Evolutionary conservation across 1,284 basidiomycete genomes (phyloP).

Genomic region (Takashimella tepidaria): DNA sequence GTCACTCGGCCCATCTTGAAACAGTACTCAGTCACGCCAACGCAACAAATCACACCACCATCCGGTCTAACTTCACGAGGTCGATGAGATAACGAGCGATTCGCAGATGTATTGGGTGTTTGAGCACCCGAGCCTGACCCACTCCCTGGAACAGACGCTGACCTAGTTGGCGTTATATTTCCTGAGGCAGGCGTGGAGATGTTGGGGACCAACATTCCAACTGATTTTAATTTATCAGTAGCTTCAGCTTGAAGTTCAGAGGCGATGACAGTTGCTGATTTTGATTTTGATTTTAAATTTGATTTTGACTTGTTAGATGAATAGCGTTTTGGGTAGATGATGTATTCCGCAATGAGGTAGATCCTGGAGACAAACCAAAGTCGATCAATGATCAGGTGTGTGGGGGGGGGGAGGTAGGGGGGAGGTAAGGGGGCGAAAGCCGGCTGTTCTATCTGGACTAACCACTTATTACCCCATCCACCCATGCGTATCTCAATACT

Average conservation of each 20-base stretch:
- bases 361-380: no score
- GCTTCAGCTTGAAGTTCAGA: no score
- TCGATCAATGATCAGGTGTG: no score
- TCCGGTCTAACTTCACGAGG: constrained; percentile 33
- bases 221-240: not conserved
- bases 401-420: no score
- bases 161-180: constrained; percentile 17
- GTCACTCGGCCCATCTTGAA: constrained; percentile 72
- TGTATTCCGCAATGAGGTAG: constrained; percentile 61
- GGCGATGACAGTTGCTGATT: not conserved
- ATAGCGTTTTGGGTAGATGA: constrained; percentile 54
- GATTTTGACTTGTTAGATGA: no score
- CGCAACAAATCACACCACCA: constrained; percentile 58
- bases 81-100: constrained; percentile 13
- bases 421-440: no score
- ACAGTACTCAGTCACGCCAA: constrained; percentile 63
- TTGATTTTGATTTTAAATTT: constrained; percentile 1
- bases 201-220: constrained; percentile 12
- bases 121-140: not conserved
- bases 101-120: constrained; percentile 5
- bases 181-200: constrained; percentile 31
- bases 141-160: not conserved
- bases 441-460: constrained; percentile 35
- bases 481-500: constrained; percentile 63
- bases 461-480: constrained; percentile 85